Conservation (phyloP, 495 filamentous ascomycete genomes). For the Wilcoxina mikolae region DNA sequence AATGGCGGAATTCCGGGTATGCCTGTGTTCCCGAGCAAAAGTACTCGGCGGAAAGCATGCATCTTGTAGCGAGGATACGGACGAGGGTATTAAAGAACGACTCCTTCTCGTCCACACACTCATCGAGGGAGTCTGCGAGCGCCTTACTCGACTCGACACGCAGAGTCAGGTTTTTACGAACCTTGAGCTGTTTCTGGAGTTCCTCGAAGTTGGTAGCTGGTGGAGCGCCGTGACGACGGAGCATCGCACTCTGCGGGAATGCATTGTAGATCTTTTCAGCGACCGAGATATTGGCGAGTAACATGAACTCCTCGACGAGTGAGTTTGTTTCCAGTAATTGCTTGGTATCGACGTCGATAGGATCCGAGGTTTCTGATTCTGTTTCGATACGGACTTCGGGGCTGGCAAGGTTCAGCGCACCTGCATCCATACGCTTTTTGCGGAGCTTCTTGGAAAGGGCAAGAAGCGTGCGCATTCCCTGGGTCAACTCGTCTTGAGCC, state of each 20-base stretch:
- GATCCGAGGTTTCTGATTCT: constrained; percentile 89
- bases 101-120: constrained; percentile 62
- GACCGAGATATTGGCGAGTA: constrained; percentile 91
- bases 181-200: constrained; percentile 70
- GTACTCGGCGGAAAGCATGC: constrained; percentile 99
- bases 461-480: constrained; percentile 76
- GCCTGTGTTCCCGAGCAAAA: constrained; percentile 86
- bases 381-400: constrained; percentile 89
- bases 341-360: constrained; percentile 91
- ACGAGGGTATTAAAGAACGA: constrained; percentile 98
- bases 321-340: constrained; percentile 90
- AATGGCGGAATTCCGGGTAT: constrained; percentile 88
- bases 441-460: constrained; percentile 86
- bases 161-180: constrained; percentile 65
- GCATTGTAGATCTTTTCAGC: constrained; percentile 71
- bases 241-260: constrained; percentile 87
- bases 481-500: constrained; percentile 72
- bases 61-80: constrained; percentile 90
- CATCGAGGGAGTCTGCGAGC: constrained; percentile 78
- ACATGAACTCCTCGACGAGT: constrained; percentile 96
- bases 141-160: constrained; percentile 73
- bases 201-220: constrained; percentile 94
- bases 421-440: constrained; percentile 89
- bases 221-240: constrained; percentile 79
- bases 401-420: constrained; percentile 83